phyloP scores from a whole-genome alignment of 148 eudicot genomes.

The Pouteria glomerata region DNA sequence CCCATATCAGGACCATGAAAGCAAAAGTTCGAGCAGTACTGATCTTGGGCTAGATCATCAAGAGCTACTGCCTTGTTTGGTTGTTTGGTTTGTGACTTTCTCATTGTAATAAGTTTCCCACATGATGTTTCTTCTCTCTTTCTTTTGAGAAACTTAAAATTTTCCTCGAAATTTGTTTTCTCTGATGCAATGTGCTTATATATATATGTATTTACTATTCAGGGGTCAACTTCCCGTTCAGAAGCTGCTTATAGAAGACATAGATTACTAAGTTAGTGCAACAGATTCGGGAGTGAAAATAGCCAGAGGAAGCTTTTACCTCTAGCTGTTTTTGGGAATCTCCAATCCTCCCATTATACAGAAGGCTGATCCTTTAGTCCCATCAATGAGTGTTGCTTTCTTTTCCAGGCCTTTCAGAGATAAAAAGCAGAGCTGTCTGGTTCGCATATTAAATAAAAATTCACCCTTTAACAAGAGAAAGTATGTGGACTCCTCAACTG shows the following conservation, averaged over 20 bases:
- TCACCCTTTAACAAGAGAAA: not conserved
- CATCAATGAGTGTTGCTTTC: not conserved
- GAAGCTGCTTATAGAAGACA: not conserved
- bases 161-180: too few species aligned
- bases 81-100: conserved; percentile 11
- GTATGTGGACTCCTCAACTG: too few species aligned
- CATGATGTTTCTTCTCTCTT: not conserved
- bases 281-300: not conserved
- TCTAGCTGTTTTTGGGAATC: not conserved
- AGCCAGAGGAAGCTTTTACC: not conserved
- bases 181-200: too few species aligned
- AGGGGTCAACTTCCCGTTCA: conserved; percentile 4
- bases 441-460: too few species aligned
- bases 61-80: conserved; percentile 10
- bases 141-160: not conserved
- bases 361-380: conserved; percentile 6
- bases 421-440: not conserved
- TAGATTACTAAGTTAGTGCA: not conserved
- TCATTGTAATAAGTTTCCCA: not conserved
- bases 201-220: not conserved
- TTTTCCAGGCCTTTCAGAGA: conserved; percentile 1
- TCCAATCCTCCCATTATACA: not conserved
- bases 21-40: conserved; percentile 13
- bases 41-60: not conserved
- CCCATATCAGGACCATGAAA: conserved; percentile 15